Base-by-base conservation (phyloP, 2,329 filamentous ascomycete species). In the Epichloe glyceriae region DNA sequence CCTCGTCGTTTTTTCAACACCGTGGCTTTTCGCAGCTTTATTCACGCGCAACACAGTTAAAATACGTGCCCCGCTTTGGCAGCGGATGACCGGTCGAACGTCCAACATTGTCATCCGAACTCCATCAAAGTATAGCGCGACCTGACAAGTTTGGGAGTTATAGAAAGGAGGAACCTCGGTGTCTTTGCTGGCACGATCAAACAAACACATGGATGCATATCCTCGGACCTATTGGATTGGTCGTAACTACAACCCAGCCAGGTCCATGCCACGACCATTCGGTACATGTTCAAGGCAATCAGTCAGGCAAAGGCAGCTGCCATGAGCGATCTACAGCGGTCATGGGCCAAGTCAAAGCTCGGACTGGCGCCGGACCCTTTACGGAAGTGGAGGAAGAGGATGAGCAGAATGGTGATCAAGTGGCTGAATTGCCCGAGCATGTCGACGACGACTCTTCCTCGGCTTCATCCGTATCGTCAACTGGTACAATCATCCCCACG, bases 401-500 rank as follows among this genome's bases (percentile, higher is more conserved):
- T 50, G 60, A 56, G 41, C 19, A 37, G 14, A 19, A 17, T 37
- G 46, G 20, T 8, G 67, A 70, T 54, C 72, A 76, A 54, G 64
- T 74, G 48, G 60, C 69, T 26, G 73, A 76, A 56, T 59, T 75
- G 50, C 68, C 66, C 7, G 68, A 71, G 51, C 61, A 71, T 48
- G 63, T 67, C 41, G 73, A 72, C 48, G 78, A 87, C 59, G 83
- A 86, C 64, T 86, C 82, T 14, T 86, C 82, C 1, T 85, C 81
- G 8, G 79, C 86, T 14, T 95, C 68, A 0, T 95, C 89, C n/a
- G 83, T 88, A 38, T 95, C 90, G 3, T 96, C 90, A 1, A 88
- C 89, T 3, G 89, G 90, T 26, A 97, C 91, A n/a, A 78, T 97
- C 54, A 84, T 88, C 55, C 88, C 90, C 1, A 86, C 86, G 4